phyloP scores from a whole-genome alignment of 805 yeast species.

The Candida andamanensis region DNA sequence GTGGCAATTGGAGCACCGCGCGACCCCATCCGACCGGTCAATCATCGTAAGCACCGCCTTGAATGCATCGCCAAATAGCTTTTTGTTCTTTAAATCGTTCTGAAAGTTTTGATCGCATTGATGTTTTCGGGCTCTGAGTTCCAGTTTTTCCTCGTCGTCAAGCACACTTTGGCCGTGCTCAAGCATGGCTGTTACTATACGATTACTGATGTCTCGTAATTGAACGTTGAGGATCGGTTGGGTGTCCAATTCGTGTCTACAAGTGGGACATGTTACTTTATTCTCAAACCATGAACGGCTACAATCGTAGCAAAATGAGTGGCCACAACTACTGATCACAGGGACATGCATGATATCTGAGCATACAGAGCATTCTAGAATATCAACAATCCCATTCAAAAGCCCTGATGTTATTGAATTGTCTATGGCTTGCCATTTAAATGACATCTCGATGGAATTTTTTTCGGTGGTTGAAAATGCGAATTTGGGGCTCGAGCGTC shows the following conservation, averaged over 20 bases:
- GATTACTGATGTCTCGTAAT: constrained; percentile 42
- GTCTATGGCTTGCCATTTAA: no score
- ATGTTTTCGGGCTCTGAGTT: constrained; percentile 11
- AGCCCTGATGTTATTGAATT: constrained; percentile 12
- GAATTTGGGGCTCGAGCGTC: no score
- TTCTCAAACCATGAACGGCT: constrained; percentile 57
- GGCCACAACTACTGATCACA: constrained; percentile 62
- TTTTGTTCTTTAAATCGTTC: constrained; percentile 25
- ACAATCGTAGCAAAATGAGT: constrained; percentile 66
- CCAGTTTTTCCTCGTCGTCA: constrained; percentile 15
- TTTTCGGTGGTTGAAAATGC: no score
- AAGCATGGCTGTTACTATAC: constrained; percentile 34
- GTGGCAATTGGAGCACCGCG: constrained; percentile 70
- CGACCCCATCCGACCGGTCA: constrained; percentile 66
- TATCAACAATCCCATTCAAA: constrained; percentile 22
- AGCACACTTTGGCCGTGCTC: constrained; percentile 22
- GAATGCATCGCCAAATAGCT: constrained; percentile 48
- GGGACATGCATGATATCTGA: constrained; percentile 67
- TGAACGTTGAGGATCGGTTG: constrained; percentile 52
- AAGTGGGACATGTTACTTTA: constrained; percentile 62
- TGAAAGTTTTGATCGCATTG: constrained; percentile 25
- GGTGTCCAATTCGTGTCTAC: constrained; percentile 45
- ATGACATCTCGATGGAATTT: no score
- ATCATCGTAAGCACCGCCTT: constrained; percentile 47
- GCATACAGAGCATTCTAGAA: constrained; percentile 58